These are phyloP conservation scores for Rhodotorula sp. DNA, from an alignment of 1,284 basidiomycete genomes.

Conservation along the genomic window DNA sequence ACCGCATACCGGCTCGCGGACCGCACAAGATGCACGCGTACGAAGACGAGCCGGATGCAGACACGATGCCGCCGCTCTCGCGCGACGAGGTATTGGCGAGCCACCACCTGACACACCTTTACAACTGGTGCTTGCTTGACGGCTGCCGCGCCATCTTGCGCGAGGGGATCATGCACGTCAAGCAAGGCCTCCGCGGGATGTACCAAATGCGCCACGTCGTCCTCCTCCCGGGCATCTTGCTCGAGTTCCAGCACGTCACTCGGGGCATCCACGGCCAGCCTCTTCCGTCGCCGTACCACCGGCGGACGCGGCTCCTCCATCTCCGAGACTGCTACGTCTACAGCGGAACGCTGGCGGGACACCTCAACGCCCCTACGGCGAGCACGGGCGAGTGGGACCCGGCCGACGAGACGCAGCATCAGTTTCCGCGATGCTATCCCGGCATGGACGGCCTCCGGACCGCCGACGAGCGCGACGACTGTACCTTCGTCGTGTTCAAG, in stretches of 20 bases:
- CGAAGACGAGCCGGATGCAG: constrained; percentile 8
- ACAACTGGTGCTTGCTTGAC: constrained; percentile 40
- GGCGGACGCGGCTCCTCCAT: constrained; percentile 20
- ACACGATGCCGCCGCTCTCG: constrained; percentile 19
- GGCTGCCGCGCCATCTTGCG: constrained; percentile 33
- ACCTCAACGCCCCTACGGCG: constrained; percentile 13
- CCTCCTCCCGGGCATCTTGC: constrained; percentile 36
- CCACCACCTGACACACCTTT: constrained; percentile 24
- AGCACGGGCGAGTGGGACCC: constrained; percentile 28
- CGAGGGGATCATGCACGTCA: constrained; percentile 37
- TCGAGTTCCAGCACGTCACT: constrained; percentile 31
- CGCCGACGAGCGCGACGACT: constrained; percentile 42
- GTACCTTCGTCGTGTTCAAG: constrained; percentile 40
- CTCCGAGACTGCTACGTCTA: constrained; percentile 42
- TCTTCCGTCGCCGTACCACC: constrained; percentile 36
- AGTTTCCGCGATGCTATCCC: constrained; percentile 39
- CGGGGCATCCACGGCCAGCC: constrained; percentile 35
- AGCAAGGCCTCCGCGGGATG: constrained; percentile 34
- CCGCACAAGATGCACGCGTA: constrained; percentile 1
- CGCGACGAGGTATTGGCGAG: constrained; percentile 24
- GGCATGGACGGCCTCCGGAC: constrained; percentile 36
- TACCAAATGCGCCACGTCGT: constrained; percentile 38
- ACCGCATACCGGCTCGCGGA: constrained; percentile 2
- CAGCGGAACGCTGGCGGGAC: constrained; percentile 32
- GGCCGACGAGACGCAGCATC: constrained; percentile 26